Conservation (phyloP, 1,284 basidiomycete genomes). For the Earliella scabrosa region DNA sequence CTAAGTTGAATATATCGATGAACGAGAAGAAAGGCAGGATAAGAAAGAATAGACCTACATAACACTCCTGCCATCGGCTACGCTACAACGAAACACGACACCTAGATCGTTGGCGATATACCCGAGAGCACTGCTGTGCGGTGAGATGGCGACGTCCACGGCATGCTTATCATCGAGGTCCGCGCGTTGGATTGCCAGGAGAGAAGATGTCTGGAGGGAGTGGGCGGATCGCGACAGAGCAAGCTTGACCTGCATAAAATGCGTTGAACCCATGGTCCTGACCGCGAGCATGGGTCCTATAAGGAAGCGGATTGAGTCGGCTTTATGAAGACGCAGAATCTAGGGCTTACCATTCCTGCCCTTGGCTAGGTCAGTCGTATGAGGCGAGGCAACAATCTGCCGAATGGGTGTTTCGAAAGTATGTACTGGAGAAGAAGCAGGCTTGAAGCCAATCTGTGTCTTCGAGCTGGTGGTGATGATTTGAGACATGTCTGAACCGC, state of each 20-base stretch:
- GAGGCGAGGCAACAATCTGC: constrained; percentile 27
- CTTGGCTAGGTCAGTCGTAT: constrained; percentile 4
- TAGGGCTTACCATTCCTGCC: constrained; percentile 6
- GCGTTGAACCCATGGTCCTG: constrained; percentile 23
- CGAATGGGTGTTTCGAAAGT: constrained; percentile 56
- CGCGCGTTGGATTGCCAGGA: constrained; percentile 40
- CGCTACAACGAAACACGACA: constrained; percentile 42
- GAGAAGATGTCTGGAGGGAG: constrained; percentile 6
- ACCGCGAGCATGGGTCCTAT: constrained; percentile 24
- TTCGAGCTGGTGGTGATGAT: constrained; percentile 37
- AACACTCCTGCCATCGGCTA: constrained; percentile 6
- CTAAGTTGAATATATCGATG: constrained; percentile 11
- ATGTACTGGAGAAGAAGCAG: constrained; percentile 43
- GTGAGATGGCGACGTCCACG: constrained; percentile 41
- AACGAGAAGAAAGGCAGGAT: background rate
- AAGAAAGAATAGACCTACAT: constrained; percentile 17
- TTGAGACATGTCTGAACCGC: constrained; percentile 53
- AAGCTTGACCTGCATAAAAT: constrained; percentile 19
- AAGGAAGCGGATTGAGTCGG: too few relatives aligned
- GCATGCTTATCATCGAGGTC: constrained; percentile 45
- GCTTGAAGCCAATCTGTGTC: constrained; percentile 42
- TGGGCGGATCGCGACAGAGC: background rate
- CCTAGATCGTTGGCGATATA: constrained; percentile 52
- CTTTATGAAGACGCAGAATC: background rate
- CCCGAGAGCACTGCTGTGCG: constrained; percentile 17